A percentile compares a stretch with the other conserved stretches of the same genome.
Conservation (phyloP, 1,284 basidiomycete species). For the Pseudozyma flocculosa region DNA sequence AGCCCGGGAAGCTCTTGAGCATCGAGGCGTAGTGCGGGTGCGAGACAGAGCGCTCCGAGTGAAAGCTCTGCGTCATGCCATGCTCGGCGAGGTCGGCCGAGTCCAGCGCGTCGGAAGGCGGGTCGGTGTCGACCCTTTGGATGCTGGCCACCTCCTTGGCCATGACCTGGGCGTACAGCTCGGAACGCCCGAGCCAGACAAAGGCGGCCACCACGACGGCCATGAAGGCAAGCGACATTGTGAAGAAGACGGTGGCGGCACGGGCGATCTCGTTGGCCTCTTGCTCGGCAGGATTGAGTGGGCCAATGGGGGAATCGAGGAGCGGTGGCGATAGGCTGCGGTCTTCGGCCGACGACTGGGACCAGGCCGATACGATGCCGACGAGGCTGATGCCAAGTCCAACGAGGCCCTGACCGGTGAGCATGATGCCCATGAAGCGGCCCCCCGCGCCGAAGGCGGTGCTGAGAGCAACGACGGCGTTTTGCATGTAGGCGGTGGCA, state of each 20-base stretch:
- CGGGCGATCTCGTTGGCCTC: slow-evolving; percentile 23
- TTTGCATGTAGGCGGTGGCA: slow-evolving; percentile 46
- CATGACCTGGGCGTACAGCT: slow-evolving; percentile 32
- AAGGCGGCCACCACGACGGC: slow-evolving; percentile 20
- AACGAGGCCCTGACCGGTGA: slow-evolving; percentile 48
- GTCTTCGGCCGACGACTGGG: slow-evolving; percentile 11
- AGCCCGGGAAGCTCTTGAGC: slow-evolving; percentile 30
- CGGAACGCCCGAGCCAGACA: slow-evolving; percentile 27
- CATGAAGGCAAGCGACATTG: slow-evolving; percentile 35
- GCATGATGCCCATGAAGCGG: slow-evolving; percentile 47
- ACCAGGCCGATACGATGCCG: slow-evolving; percentile 42
- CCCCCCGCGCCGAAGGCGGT: slow-evolving; percentile 40
- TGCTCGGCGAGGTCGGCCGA: too few species aligned
- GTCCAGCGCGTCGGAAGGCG: too few species aligned
- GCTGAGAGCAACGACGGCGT: slow-evolving; percentile 48
- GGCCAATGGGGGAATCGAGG: neutral
- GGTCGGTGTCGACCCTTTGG: slow-evolving; percentile 27
- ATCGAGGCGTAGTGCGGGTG: slow-evolving; percentile 27
- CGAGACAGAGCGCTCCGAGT: slow-evolving; percentile 29
- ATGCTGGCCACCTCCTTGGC: slow-evolving; percentile 29
- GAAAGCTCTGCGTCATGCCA: slow-evolving; percentile 30
- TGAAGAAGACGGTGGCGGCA: slow-evolving; percentile 35
- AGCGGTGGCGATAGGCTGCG: neutral
- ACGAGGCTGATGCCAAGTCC: slow-evolving; percentile 43
- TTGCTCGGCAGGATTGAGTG: slow-evolving; percentile 2